A percentile compares a stretch with the other conserved stretches of the same genome.
phyloP scores from a whole-genome alignment of 129 eudicot genomes.

The Flaveria ramosissima region DNA sequence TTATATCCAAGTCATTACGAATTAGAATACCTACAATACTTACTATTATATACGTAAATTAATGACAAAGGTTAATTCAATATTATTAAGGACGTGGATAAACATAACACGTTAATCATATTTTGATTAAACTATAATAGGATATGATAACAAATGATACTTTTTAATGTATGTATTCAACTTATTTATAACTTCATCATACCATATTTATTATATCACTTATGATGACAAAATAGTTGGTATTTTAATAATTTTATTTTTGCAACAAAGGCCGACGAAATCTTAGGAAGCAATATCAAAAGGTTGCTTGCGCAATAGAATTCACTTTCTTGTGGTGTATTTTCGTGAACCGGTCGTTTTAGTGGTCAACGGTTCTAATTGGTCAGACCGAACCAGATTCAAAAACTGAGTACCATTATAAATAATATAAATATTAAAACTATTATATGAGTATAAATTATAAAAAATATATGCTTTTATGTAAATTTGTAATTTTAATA shows the following conservation, averaged over 20 bases:
- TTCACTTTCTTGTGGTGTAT: not conserved
- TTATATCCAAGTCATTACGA: no score
- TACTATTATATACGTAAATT: no score
- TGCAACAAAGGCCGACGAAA: constrained; percentile 20
- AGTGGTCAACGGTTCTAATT: no score
- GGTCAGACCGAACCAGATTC: no score
- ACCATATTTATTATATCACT: not conserved
- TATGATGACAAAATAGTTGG: not conserved
- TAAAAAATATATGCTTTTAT: no score
- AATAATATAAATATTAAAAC: no score
- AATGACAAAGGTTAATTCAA: not conserved
- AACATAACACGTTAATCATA: not conserved
- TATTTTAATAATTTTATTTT: no score
- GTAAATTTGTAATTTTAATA: no score
- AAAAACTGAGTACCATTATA: no score
- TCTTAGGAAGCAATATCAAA: constrained; percentile 21
- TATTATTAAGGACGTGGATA: not conserved
- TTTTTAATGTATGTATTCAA: not conserved
- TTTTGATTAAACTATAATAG: not conserved
- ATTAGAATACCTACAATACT: no score
- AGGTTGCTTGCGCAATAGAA: constrained; percentile 19
- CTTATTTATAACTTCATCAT: not conserved
- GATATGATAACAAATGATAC: not conserved
- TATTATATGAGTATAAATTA: no score
- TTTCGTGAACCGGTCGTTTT: no score